A percentile compares a stretch with the other conserved stretches of the same genome.
Evolutionary conservation across 192 early-diverging fungal genomes (phyloP).

Genomic region (Podila horticola): DNA sequence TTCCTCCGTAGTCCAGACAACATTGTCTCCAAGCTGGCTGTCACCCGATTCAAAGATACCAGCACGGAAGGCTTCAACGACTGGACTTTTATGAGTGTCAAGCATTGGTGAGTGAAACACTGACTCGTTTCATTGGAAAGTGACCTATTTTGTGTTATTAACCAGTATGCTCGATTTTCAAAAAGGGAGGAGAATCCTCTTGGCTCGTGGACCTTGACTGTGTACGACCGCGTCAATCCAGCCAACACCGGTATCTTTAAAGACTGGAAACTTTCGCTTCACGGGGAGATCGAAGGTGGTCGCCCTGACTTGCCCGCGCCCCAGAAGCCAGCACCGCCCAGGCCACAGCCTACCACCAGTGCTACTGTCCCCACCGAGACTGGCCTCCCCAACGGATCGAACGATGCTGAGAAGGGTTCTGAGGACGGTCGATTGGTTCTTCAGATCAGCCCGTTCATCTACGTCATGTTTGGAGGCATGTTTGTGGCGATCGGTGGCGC

Average conservation of each 20-base stretch:
- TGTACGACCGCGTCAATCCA: slow-evolving; percentile 67
- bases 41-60: slow-evolving; percentile 66
- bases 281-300: slow-evolving; percentile 36
- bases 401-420: neutral
- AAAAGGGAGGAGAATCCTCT: slow-evolving; percentile 78
- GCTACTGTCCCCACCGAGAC: slow-evolving; percentile 25
- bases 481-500: slow-evolving; percentile 50
- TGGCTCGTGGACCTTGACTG: slow-evolving; percentile 80
- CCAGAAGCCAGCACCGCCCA: neutral
- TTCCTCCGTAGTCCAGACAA: slow-evolving; percentile 75
- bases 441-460: slow-evolving; percentile 41
- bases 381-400: slow-evolving; percentile 1
- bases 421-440: neutral
- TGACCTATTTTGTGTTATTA: neutral
- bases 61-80: slow-evolving; percentile 74
- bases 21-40: slow-evolving; percentile 73
- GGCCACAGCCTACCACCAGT: slow-evolving; percentile 29
- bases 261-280: slow-evolving; percentile 68
- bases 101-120: slow-evolving; percentile 77
- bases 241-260: slow-evolving; percentile 62
- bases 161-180: neutral
- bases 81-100: slow-evolving; percentile 94
- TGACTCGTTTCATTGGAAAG: neutral
- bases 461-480: slow-evolving; percentile 51
- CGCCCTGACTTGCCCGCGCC: neutral